Evolutionary conservation across 768 basidiomycete species (phyloP).

Genomic region (Collybia nuda): DNA sequence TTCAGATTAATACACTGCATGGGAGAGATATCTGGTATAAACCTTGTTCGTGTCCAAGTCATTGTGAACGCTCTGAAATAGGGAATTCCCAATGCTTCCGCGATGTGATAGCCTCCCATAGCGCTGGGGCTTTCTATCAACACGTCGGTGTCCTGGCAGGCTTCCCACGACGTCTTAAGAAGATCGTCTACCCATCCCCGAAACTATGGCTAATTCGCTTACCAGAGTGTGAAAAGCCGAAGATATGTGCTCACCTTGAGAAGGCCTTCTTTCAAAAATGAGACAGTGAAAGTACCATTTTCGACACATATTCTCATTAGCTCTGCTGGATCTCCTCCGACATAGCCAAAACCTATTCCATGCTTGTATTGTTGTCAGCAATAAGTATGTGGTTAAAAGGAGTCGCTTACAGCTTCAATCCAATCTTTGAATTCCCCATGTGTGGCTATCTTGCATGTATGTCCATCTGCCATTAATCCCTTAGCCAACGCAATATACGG

Average conservation of each 20-base stretch:
- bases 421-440: constrained; percentile 94
- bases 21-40: constrained; percentile 4
- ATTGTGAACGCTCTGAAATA: constrained; percentile 97
- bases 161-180: constrained; percentile 92
- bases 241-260: constrained; percentile 58
- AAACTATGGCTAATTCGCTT: constrained; percentile 53
- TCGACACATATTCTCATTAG: constrained; percentile 97
- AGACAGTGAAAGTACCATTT: constrained; percentile 96
- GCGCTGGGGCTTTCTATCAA: constrained; percentile 95
- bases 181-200: constrained; percentile 98
- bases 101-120: constrained; percentile 97
- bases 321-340: constrained; percentile 97
- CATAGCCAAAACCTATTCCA: constrained; percentile 93
- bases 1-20: background rate
- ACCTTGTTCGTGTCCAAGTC: constrained; percentile 96
- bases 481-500: constrained; percentile 97
- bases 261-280: constrained; percentile 90
- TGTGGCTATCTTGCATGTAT: constrained; percentile 87
- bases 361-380: constrained; percentile 47
- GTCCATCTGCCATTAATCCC: constrained; percentile 87
- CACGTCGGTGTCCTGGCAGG: constrained; percentile 92
- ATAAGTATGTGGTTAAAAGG: constrained; percentile 1
- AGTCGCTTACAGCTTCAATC: constrained; percentile 81
- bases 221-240: constrained; percentile 4
- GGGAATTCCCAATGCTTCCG: constrained; percentile 89